Conservation (phyloP, 2,329 filamentous ascomycete genomes). For the Colletotrichum gloeosporioides region DNA sequence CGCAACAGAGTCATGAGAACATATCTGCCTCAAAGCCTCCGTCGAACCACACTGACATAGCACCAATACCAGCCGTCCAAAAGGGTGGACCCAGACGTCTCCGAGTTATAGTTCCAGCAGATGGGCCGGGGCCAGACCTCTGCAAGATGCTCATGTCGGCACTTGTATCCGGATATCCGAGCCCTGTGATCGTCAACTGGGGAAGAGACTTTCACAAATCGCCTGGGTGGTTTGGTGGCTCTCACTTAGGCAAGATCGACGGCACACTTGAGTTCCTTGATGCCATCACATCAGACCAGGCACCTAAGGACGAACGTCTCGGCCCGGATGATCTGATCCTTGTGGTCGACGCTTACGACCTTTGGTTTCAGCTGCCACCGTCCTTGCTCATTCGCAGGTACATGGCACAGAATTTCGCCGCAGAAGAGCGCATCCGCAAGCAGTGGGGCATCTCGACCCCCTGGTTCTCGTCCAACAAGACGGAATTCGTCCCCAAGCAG, state of each 20-base stretch:
- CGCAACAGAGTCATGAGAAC: neutral
- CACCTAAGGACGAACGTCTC: constrained; percentile 12
- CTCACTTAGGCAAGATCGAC: constrained; percentile 32
- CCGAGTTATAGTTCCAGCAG: constrained; percentile 32
- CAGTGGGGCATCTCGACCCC: constrained; percentile 25
- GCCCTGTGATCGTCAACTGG: constrained; percentile 33
- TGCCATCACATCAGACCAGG: neutral
- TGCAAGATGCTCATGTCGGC: constrained; percentile 37
- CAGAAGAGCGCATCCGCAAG: constrained; percentile 31
- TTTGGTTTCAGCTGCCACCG: constrained; percentile 45
- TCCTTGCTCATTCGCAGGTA: constrained; percentile 39
- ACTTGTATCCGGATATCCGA: constrained; percentile 31
- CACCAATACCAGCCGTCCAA: neutral
- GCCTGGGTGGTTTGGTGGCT: constrained; percentile 26
- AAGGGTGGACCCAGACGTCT: constrained; percentile 13
- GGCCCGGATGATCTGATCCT: constrained; percentile 36
- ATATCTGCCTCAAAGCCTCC: neutral
- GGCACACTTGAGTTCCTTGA: constrained; percentile 31
- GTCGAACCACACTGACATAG: neutral
- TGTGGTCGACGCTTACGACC: constrained; percentile 41
- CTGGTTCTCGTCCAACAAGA: neutral
- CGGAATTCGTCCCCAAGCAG: constrained; percentile 27
- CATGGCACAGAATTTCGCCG: constrained; percentile 36
- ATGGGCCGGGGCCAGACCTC: constrained; percentile 27
- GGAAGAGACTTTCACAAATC: constrained; percentile 22